Base-by-base conservation (phyloP, 2,329 filamentous ascomycete genomes). In the Aureobasidium sp. region DNA sequence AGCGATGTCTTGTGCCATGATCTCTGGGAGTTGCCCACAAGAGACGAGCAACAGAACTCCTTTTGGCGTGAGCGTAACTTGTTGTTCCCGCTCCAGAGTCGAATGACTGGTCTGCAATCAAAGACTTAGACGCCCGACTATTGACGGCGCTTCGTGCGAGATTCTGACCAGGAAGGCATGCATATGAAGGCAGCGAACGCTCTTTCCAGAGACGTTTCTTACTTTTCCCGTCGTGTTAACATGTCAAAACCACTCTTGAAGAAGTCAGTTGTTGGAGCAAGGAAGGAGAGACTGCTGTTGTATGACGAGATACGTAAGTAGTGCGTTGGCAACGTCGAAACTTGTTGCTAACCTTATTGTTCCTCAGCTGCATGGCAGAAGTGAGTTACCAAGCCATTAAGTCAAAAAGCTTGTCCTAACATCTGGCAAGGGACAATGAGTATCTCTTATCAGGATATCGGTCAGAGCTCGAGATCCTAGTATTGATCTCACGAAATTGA, bases 1-100 rank as follows among this genome's bases (percentile, higher is more conserved):
- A 15, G 68, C 61, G n/a, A 72, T 72, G 23, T 65, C 64, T 37
- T 67, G 62, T 59, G 66, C 60, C 1, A 65, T 67, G 5, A 74
- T 63, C 2, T 66, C 66, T 47, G 71, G 72, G 23, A 62, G 15
- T 15, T 61, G 36, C 7, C 63, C 41, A 44, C 66, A 64, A 13
- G 56, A 46, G 36, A 64, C 51, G 20, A 66, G 52, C 50, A 64
- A 20, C 42, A 65, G 15, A 37, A 68, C 13, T 32, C 61, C 56
- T 23, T 57, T 46, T 2, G 60, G 34, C 53, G 64, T 56, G 15
- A 67, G 36, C 5, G 53, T 59, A 1, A 67, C 29, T 10, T 42
- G 29, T 5, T 37, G 20, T 15, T 27, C 41, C 13, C 34, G 50
- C 68, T 59, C 15, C 67, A 60, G 17, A 20, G 17, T 17, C 34